A percentile compares a stretch with the other conserved stretches of the same genome.
phyloP scores from a whole-genome alignment of 1,284 basidiomycete species.

The Bjerkandera adusta region DNA sequence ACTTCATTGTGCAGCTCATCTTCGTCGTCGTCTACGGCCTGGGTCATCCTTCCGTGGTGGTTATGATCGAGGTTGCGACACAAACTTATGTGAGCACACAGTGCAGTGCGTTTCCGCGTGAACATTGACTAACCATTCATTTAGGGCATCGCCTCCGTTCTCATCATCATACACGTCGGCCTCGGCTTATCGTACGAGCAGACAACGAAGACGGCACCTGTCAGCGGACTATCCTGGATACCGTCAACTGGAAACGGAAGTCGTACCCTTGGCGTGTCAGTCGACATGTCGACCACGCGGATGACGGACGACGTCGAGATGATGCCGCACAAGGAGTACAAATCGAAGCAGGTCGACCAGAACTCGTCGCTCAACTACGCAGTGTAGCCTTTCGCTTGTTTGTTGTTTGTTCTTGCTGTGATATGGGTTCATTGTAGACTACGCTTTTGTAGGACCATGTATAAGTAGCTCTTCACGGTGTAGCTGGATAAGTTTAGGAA shows the following conservation, averaged over 20 bases:
- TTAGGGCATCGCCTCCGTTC: slow-evolving; percentile 2
- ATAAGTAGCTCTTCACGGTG: too few relatives aligned
- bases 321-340: too few relatives aligned
- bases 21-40: slow-evolving; percentile 3
- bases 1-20: slow-evolving; percentile 11
- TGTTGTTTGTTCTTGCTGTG: too few relatives aligned
- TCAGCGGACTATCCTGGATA: background rate
- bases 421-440: too few relatives aligned
- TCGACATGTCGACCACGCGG: background rate
- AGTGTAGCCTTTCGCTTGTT: too few relatives aligned
- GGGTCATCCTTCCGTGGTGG: background rate
- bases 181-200: slow-evolving; percentile 3
- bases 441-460: too few relatives aligned
- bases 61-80: background rate
- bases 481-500: too few relatives aligned
- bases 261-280: background rate
- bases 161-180: slow-evolving; percentile 5
- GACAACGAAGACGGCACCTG: background rate
- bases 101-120: too few relatives aligned
- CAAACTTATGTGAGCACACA: slow-evolving; percentile 3
- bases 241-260: too few relatives aligned
- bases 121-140: background rate
- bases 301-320: too few relatives aligned
- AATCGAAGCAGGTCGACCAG: too few relatives aligned
- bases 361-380: too few relatives aligned